Evolutionary conservation across 768 basidiomycete species (phyloP), one percentile per base, ranked within the genome.

Genomic region (Lentinus tigrinus): DNA sequence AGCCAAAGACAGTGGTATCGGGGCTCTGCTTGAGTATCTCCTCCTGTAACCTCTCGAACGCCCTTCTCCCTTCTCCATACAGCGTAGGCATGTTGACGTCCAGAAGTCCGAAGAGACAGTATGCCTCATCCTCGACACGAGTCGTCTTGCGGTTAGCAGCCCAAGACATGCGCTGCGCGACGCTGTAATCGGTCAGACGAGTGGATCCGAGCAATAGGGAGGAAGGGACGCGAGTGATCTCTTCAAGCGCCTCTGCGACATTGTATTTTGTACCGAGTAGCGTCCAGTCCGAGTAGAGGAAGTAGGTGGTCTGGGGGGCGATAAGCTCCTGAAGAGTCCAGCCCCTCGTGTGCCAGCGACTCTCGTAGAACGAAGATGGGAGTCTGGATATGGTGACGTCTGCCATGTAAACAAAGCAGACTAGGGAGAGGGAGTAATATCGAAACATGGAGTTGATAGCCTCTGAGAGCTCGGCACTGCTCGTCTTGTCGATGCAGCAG

Each of bases 401-500:
- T 23, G 21, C 21, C 19, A 44, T 19, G 14, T 44, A 44, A 10
- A 23, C 43, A 21, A 23, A 44, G 14, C 43, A 44, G 7, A 26
- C 43, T 7, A 9, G 11, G 21, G 43, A 19, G 11, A 23, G 43
- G 24, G 43, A 23, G 43, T 44, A 44, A 14, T 44, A 44, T 19
- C 19, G 43, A 14, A 21, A 44, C 43, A 44, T 44, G 13, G 43
- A 44, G 43, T 44, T 44, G 43, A 44, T 44, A 7, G 43, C 43
- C 43, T 44, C 43, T 7, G 43, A 44, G 43, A 44, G 43, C 43
- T 44, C 43, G 21, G 43, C 43, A 24, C 43, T 44, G 43, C 43
- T 44, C 14, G 43, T 44, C 43, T 44, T 44, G 24, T 44, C 43
- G 24, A 44, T 54, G 53, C 53, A 54, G 44, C 53, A 54, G 23